A percentile compares a stretch with the other conserved stretches of the same genome.
phyloP scores from a whole-genome alignment of 352 stramenopile genomes.

The Pseudoperonospora humuli region DNA sequence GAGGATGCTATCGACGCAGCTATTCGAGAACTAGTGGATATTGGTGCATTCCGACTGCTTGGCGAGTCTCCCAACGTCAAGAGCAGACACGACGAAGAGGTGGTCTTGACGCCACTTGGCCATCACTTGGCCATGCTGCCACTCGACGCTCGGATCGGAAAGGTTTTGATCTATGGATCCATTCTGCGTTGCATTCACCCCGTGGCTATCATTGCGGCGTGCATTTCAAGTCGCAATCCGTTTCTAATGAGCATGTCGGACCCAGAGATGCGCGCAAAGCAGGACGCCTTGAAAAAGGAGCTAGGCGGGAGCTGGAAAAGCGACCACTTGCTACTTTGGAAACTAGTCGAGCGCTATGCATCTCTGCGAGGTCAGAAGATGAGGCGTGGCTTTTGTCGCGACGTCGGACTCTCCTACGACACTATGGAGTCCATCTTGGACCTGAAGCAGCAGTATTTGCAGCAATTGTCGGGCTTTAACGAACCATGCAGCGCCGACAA shows the following conservation, averaged over 20 bases:
- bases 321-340: constrained; percentile 70
- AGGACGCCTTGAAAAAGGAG: constrained; percentile 63
- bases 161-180: constrained; percentile 83
- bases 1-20: constrained; percentile 86
- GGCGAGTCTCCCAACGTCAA: constrained; percentile 6
- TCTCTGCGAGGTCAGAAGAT: constrained; percentile 38
- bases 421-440: constrained; percentile 90
- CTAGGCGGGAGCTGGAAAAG: constrained; percentile 57
- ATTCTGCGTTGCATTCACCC: constrained; percentile 81
- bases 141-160: constrained; percentile 80
- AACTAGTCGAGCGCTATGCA: constrained; percentile 73
- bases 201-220: constrained; percentile 75
- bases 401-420: constrained; percentile 73
- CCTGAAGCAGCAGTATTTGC: constrained; percentile 80
- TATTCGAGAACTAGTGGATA: constrained; percentile 85
- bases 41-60: constrained; percentile 75
- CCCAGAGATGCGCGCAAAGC: constrained; percentile 40
- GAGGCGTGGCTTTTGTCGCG: constrained; percentile 57
- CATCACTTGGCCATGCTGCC: constrained; percentile 76
- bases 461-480: constrained; percentile 80
- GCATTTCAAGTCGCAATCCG: constrained; percentile 70
- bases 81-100: constrained; percentile 35
- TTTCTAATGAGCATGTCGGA: constrained; percentile 73
- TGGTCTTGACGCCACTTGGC: constrained; percentile 90
- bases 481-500: constrained; percentile 27